These are phyloP conservation scores for Sistotremastrum niveocremeum DNA, from an alignment of 768 basidiomycete species.

Conservation along the genomic window DNA sequence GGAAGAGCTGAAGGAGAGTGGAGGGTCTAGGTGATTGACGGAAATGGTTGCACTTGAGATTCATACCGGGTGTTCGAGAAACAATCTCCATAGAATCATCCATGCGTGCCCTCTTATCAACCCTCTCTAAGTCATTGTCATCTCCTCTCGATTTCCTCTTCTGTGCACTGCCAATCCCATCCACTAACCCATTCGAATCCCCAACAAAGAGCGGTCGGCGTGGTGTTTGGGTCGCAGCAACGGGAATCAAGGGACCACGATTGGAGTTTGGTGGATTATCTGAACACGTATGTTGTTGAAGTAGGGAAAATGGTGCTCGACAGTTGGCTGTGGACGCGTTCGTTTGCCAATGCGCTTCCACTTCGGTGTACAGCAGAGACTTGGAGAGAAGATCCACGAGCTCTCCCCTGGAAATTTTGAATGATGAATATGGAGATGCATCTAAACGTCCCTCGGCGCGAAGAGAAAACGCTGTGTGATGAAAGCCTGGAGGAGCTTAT, in stretches of 20 bases:
- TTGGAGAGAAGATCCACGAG: conserved; percentile 70
- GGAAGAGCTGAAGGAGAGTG: conserved; percentile 14
- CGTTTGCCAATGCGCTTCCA: conserved; percentile 70
- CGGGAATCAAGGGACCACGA: conserved; percentile 2
- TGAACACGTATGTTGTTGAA: conserved; percentile 63
- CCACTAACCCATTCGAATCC: too few species aligned
- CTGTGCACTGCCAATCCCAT: too few species aligned
- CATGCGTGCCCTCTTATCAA: not conserved
- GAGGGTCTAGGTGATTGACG: conserved; percentile 7
- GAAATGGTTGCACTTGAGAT: too few species aligned
- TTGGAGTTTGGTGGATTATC: not conserved
- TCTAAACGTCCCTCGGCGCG: conserved; percentile 63
- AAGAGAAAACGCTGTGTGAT: conserved; percentile 71
- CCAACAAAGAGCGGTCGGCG: conserved; percentile 6
- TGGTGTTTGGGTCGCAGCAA: conserved; percentile 4
- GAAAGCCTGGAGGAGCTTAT: conserved; percentile 40
- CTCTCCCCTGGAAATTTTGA: conserved; percentile 65
- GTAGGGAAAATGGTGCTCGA: conserved; percentile 57
- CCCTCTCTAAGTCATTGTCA: conserved; percentile 16
- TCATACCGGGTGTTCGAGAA: too few species aligned
- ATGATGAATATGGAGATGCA: conserved; percentile 37
- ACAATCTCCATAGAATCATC: not conserved
- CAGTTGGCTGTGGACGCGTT: conserved; percentile 50
- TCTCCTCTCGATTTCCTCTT: too few species aligned
- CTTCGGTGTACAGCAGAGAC: conserved; percentile 68